Evolutionary conservation across 768 basidiomycete species (phyloP), one percentile per base, ranked within the genome.

Genomic region (Cyclocybe aegerita): DNA sequence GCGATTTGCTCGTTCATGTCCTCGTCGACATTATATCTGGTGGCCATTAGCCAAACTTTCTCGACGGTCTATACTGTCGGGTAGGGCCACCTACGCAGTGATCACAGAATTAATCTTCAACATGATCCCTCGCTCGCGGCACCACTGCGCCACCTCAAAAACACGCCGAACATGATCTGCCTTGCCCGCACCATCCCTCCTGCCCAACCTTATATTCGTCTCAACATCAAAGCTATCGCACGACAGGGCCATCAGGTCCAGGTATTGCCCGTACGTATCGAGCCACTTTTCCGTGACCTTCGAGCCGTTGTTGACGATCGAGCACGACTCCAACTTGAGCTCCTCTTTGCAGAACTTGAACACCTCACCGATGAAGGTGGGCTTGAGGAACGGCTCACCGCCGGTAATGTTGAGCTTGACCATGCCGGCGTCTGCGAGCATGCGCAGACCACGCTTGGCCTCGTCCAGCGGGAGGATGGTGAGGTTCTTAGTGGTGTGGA

Each of bases 201-300:
- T 68, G 43, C 46, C 72, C 40, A 70, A 61, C 15, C 53, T 63
- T 33, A 66, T 14, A 44, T 74, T 74, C 7, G 66, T 67, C 34
- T 73, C 71, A 0, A 37, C 11, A 41, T 70, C 68, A 35, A 75
- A 74, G 38, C 56, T 54, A 36, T 75, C 73, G 36, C 73, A 75
- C 1, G 73, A 73, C 2, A 75, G 70, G 0, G 72, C 72, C 64
- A 74, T 74, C 30, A 74, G 60, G 30, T 74, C 72, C 23, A 74
- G 50, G 48, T 69, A 74, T 54, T 61, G 39, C 0, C 74, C 71
- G 30, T 72, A 75, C 4, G 57, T 60, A 37, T 71, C 68, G 14
- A 75, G 33, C 73, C 73, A 75, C 48, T 61, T 67, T 40, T 73
- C 67, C 0, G 72, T 73, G 17, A 75, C 74, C 57, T 71, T 74